A percentile compares a stretch with the other conserved stretches of the same genome.
These are phyloP conservation scores for Trichocladium antarcticum DNA, from an alignment of 495 filamentous ascomycete genomes.

Conservation along the genomic window DNA sequence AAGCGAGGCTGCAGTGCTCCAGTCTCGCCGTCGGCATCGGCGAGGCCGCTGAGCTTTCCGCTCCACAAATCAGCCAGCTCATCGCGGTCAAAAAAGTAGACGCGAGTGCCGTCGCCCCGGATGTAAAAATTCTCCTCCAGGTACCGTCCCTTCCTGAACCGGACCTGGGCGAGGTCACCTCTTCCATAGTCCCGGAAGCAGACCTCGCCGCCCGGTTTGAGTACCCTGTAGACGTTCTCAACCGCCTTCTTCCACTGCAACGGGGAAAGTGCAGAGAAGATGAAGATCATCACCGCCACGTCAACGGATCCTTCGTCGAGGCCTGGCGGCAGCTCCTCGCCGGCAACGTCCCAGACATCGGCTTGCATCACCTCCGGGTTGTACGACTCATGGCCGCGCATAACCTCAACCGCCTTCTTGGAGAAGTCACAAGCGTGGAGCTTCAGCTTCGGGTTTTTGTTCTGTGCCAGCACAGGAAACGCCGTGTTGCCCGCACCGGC, in stretches of 20 bases:
- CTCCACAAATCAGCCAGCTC: conserved; percentile 73
- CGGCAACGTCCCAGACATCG: conserved; percentile 83
- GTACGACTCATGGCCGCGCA: conserved; percentile 56
- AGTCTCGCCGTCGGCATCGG: conserved; percentile 16
- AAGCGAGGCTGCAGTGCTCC: conserved; percentile 35
- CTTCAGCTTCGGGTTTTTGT: conserved; percentile 65
- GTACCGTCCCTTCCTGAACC: conserved; percentile 88
- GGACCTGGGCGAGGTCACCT: conserved; percentile 89
- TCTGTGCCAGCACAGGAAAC: conserved; percentile 73
- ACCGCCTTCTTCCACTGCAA: conserved; percentile 75
- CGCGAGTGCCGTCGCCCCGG: conserved; percentile 85
- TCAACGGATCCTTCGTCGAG: conserved; percentile 69
- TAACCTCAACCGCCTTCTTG: conserved; percentile 78
- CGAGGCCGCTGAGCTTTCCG: conserved; percentile 21
- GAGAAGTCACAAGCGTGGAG: conserved; percentile 92
- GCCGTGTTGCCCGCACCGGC: conserved; percentile 95
- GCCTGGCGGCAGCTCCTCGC: conserved; percentile 59
- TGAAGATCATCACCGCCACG: conserved; percentile 87
- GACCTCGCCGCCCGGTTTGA: conserved; percentile 83
- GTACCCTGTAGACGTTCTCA: conserved; percentile 62
- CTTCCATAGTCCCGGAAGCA: conserved; percentile 93
- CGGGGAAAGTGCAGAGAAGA: conserved; percentile 85
- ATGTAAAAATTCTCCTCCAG: conserved; percentile 96
- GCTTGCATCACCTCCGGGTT: conserved; percentile 59
- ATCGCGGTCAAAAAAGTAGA: conserved; percentile 90